phyloP scores from a whole-genome alignment of 768 basidiomycete genomes.

The Boletellus ananas region DNA sequence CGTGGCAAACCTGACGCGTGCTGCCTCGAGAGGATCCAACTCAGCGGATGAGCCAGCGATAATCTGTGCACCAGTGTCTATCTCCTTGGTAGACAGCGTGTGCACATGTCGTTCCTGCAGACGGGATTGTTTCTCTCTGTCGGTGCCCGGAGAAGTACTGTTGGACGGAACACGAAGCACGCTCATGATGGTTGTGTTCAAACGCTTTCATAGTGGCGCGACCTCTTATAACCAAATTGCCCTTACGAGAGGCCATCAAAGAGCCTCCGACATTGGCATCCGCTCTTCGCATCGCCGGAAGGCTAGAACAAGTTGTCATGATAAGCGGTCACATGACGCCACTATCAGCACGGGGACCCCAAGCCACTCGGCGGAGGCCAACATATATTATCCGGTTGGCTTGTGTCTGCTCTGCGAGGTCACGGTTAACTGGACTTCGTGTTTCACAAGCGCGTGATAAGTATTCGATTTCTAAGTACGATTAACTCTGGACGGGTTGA shows the following conservation, averaged over 20 bases:
- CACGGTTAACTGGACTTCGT: neutral
- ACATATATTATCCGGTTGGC: neutral
- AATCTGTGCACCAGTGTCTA: slow-evolving; percentile 62
- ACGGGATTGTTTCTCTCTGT: slow-evolving; percentile 9
- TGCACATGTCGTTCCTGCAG: slow-evolving; percentile 17
- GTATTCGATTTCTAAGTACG: neutral
- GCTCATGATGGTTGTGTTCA: neutral
- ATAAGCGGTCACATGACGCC: too few species aligned
- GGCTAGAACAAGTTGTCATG: too few species aligned
- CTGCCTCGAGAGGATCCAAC: slow-evolving; percentile 51
- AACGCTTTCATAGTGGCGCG: neutral
- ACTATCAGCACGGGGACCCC: too few species aligned
- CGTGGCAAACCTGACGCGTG: slow-evolving; percentile 44
- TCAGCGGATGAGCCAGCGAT: slow-evolving; percentile 41
- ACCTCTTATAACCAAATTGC: slow-evolving; percentile 6
- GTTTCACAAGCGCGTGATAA: neutral
- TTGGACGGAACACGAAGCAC: slow-evolving; percentile 9
- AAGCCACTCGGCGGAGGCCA: too few species aligned
- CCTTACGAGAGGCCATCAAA: neutral
- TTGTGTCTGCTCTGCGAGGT: neutral
- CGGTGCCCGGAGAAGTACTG: slow-evolving; percentile 6
- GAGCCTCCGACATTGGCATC: neutral
- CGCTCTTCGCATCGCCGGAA: too few species aligned
- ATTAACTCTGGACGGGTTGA: neutral
- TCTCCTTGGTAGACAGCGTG: slow-evolving; percentile 38